Evolutionary conservation across 129 eudicot species (phyloP), one percentile per base, ranked within the genome.

Genomic region (Dittrichia graveolens): DNA sequence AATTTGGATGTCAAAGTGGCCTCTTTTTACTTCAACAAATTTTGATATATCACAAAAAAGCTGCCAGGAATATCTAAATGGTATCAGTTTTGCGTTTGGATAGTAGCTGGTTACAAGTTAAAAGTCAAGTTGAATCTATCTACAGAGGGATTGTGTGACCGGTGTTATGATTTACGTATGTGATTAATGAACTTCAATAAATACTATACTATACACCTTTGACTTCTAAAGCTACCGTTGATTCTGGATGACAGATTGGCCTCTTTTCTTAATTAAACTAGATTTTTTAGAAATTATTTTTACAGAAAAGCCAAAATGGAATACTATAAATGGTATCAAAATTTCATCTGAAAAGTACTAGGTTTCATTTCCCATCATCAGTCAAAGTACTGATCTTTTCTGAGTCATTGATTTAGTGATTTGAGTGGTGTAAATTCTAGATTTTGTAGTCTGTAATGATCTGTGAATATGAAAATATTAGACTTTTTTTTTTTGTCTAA

Each of bases 141-240:
- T 58, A 71, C 2, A 61, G 5, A 55, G 18, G 49, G 50, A 50
- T 56, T 69, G 49, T 54, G 54, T 72, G 16, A n/a, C 57, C 45
- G 68, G 46, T 59, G 67, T 58, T 47, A 38, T 74, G 55, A 31
- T 74, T 43, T 40, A 5, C 14, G 11, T 19, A 65, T 64, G 46
- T 24, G 65, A 75, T 64, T 75, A n/a, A 65, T 67, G 69, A 61
- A 24, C 53, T 77, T 59, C 11, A 77, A 49, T 4, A n/a, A 58
- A 18, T 39, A 42, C 40, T 58, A 18, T 39, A 42, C 40, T 58
- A 68, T 76, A 38, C 43, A 19, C 47, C 40, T 69, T 59, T 49
- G 44, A 57, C 45, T 39, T 15, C 12, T 3, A 53, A 42, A 67
- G 73, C 44, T 67, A 15, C 35, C 64, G 45, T 19, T 57, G 31